Evolutionary conservation across 257 asterid species (phyloP).

Genomic region (Lithospermum erythrorhizon): DNA sequence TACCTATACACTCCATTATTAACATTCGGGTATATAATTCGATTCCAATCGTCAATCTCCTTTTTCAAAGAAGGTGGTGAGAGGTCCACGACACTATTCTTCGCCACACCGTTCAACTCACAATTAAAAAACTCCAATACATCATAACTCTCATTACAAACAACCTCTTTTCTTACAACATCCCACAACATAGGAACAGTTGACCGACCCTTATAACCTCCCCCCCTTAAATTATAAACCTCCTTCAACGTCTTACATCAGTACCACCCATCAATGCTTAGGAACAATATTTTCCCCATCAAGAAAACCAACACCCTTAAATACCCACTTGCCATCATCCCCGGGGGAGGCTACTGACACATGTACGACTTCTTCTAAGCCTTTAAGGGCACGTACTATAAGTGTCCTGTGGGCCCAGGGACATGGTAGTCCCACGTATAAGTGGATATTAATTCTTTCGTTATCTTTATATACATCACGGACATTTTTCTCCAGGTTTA

Average conservation of each 20-base stretch:
- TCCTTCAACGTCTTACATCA: conserved; percentile 60
- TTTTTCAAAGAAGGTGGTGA: conserved; percentile 46
- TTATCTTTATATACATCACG: too few species aligned
- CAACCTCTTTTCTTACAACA: conserved; percentile 41
- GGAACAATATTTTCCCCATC: conserved; percentile 20
- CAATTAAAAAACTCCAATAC: conserved; percentile 59
- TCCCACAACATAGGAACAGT: conserved; percentile 98
- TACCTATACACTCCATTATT: conserved; percentile 93
- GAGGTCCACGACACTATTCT: conserved; percentile 55
- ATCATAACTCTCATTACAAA: conserved; percentile 90
- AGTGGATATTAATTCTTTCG: conserved; percentile 31
- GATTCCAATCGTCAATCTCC: conserved; percentile 62
- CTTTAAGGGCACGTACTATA: conserved; percentile 82
- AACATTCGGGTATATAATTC: conserved; percentile 55
- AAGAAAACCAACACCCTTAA: conserved; percentile 15
- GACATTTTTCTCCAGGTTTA: too few species aligned
- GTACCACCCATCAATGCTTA: conserved; percentile 46
- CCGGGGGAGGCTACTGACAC: conserved; percentile 77
- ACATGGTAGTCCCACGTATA: conserved; percentile 88
- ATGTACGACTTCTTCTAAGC: conserved; percentile 52
- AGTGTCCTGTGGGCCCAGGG: conserved; percentile 99
- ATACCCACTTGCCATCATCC: conserved; percentile 75
- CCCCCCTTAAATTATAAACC: conserved; percentile 46
- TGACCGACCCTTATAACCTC: conserved; percentile 64
- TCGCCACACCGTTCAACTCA: conserved; percentile 46